phyloP scores from a whole-genome alignment of 2,329 filamentous ascomycete genomes.

The Calycina herbarum region DNA sequence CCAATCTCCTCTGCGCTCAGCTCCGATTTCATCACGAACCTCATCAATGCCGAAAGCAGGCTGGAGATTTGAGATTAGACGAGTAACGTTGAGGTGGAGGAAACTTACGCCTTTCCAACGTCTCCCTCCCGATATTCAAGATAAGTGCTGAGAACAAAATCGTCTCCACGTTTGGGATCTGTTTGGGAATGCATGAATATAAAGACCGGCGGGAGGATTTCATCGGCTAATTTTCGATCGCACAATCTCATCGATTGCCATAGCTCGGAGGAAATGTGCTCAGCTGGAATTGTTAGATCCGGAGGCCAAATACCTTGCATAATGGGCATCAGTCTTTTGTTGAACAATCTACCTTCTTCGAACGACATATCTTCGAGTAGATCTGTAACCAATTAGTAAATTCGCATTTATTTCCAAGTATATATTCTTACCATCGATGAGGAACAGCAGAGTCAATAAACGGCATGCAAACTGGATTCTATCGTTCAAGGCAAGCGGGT shows the following conservation, averaged over 20 bases:
- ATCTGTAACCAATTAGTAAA: neutral
- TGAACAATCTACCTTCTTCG: neutral
- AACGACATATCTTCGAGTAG: neutral
- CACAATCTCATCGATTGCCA: neutral
- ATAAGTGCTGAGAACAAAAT: neutral
- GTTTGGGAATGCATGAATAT: neutral
- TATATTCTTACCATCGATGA: neutral
- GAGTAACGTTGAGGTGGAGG: too few relatives aligned
- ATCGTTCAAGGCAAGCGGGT: neutral
- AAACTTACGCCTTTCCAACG: neutral
- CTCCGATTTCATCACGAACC: neutral
- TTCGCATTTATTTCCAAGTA: neutral
- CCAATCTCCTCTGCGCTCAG: neutral
- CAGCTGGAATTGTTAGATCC: neutral
- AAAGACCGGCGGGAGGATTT: neutral
- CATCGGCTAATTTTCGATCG: neutral
- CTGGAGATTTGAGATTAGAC: too few relatives aligned
- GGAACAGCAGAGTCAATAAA: neutral
- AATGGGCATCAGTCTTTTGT: neutral
- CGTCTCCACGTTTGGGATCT: neutral
- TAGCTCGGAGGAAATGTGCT: neutral
- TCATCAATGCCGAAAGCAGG: too few relatives aligned
- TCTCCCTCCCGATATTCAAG: neutral
- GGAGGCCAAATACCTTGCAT: too few relatives aligned
- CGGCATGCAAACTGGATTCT: neutral